phyloP scores from a whole-genome alignment of 2,329 filamentous ascomycete species.

The Aspergillus arachidicola region DNA sequence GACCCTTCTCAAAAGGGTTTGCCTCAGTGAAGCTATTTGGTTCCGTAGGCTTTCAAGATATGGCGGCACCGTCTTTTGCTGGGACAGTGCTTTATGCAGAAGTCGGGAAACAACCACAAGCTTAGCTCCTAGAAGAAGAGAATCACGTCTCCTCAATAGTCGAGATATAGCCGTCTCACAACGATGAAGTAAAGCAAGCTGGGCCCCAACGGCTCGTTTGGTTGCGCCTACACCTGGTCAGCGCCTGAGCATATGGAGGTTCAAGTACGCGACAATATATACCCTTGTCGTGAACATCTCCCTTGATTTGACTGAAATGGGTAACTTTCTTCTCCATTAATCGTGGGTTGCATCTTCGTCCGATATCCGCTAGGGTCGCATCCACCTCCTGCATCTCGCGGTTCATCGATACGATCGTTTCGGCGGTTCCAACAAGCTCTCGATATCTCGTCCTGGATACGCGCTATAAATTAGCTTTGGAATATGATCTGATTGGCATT shows the following conservation, averaged over 20 bases:
- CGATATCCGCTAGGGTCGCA: constrained; percentile 69
- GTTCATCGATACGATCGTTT: constrained; percentile 91
- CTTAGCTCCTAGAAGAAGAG: constrained; percentile 64
- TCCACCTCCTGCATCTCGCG: constrained; percentile 75
- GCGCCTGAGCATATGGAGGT: constrained; percentile 6
- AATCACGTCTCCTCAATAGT: constrained; percentile 54
- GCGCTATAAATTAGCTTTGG: constrained; percentile 14
- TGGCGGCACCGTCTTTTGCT: constrained; percentile 49
- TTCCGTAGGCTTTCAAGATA: constrained; percentile 66
- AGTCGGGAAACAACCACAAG: constrained; percentile 75
- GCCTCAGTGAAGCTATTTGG: constrained; percentile 63
- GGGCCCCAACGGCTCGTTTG: constrained; percentile 55
- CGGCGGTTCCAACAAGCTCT: constrained; percentile 86
- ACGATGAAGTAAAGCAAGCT: constrained; percentile 60
- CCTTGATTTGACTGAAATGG: constrained; percentile 57
- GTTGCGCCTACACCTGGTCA: constrained; percentile 38
- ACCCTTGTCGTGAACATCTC: constrained; percentile 37
- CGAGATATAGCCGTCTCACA: constrained; percentile 57
- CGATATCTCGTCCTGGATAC: constrained; percentile 68
- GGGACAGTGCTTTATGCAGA: constrained; percentile 71
- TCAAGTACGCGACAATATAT: constrained; percentile 1
- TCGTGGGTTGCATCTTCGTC: constrained; percentile 73
- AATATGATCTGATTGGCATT: neutral
- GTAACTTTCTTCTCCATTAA: constrained; percentile 67
- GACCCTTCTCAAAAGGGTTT: constrained; percentile 66